These are phyloP conservation scores for Aspergillus taichungensis DNA, from an alignment of 495 filamentous ascomycete genomes.

Conservation along the genomic window DNA sequence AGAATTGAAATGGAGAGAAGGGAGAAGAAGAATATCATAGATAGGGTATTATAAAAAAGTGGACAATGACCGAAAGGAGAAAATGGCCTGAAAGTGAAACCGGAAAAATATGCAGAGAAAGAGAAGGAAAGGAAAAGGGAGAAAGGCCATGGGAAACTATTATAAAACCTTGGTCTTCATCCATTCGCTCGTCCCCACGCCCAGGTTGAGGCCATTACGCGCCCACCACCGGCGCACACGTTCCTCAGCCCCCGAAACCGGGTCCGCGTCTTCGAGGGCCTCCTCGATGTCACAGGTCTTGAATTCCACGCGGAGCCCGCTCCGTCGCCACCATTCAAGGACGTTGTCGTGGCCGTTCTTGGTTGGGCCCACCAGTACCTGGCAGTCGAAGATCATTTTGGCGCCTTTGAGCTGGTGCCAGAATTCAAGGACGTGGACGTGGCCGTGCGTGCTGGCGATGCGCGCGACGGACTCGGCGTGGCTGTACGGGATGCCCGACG, in stretches of 20 bases:
- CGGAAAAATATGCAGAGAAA: not conserved
- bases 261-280: conserved; percentile 76
- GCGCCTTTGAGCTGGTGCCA: conserved; percentile 73
- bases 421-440: conserved; percentile 71
- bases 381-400: conserved; percentile 81
- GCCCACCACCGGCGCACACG: conserved; percentile 82
- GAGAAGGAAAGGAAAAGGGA: not conserved
- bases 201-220: conserved; percentile 78
- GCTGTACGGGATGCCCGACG: conserved; percentile 61
- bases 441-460: conserved; percentile 77
- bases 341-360: conserved; percentile 78
- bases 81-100: too few relatives aligned
- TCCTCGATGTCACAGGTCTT: conserved; percentile 95
- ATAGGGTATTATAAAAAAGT: too few relatives aligned
- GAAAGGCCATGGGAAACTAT: not conserved
- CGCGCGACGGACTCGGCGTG: conserved; percentile 72
- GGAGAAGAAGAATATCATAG: not conserved
- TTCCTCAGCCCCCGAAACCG: conserved; percentile 50
- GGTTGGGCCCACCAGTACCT: conserved; percentile 80
- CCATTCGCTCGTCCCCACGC: conserved; percentile 84
- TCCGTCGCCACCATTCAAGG: conserved; percentile 83
- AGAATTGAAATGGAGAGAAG: not conserved
- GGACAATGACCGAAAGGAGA: too few relatives aligned
- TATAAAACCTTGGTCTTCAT: conserved; percentile 69
- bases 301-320: conserved; percentile 73